Conservation (phyloP, 2,329 filamentous ascomycete species). For the Aureobasidium melanogenum region DNA sequence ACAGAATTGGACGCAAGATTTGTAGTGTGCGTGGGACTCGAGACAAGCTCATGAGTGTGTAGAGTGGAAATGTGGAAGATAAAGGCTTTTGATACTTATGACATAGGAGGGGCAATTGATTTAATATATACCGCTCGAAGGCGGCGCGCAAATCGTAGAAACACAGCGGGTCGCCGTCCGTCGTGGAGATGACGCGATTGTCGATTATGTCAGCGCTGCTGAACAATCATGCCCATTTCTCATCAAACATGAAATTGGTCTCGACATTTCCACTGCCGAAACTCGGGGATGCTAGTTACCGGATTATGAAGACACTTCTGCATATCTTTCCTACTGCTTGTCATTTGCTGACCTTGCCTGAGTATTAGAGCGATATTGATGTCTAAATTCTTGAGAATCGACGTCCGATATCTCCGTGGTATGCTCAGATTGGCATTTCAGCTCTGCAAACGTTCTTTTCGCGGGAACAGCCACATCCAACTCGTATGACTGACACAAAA, state of each 20-base stretch:
- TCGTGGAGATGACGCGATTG: background rate
- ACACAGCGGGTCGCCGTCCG: background rate
- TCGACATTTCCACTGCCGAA: background rate
- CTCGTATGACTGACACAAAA: background rate
- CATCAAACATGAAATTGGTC: background rate
- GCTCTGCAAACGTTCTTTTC: background rate
- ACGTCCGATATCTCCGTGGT: background rate
- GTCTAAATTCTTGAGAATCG: background rate
- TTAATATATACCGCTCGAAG: background rate
- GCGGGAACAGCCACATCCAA: background rate
- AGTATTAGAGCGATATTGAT: background rate
- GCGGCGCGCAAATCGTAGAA: background rate
- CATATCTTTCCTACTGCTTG: background rate
- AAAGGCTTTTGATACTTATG: background rate
- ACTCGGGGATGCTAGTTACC: background rate
- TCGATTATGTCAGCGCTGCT: slow-evolving; percentile 9
- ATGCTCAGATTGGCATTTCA: too few species aligned
- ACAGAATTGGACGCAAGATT: background rate
- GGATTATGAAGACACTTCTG: background rate
- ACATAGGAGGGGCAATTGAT: background rate
- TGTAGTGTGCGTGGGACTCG: background rate
- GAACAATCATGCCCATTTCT: slow-evolving; percentile 3
- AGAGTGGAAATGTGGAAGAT: background rate
- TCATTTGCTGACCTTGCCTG: too few species aligned
- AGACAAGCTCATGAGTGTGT: background rate